phyloP scores from a whole-genome alignment of 345 rosid genomes.

The Euclidium syriacum region DNA sequence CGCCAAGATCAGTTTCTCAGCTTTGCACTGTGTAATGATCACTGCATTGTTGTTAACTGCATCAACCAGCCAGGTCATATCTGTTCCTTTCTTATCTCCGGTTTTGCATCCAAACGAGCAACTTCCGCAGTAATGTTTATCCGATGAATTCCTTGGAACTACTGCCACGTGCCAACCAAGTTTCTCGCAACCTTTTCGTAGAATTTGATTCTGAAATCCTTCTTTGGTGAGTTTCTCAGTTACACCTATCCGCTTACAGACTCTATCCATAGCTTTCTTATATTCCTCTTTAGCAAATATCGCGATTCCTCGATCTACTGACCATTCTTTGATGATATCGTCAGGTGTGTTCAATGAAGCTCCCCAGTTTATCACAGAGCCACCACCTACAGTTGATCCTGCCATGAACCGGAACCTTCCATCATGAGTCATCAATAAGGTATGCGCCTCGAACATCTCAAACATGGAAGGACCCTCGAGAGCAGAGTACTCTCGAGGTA shows the following conservation, averaged over 20 bases:
- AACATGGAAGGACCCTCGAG: constrained; percentile 62
- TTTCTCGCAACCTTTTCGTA: constrained; percentile 59
- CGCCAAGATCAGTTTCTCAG: constrained; percentile 44
- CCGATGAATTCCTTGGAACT: constrained; percentile 47
- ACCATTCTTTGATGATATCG: constrained; percentile 52
- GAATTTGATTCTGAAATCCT: constrained; percentile 64
- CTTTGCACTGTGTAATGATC: constrained; percentile 52
- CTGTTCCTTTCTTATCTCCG: constrained; percentile 61
- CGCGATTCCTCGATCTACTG: constrained; percentile 37
- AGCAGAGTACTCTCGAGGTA: constrained; percentile 42
- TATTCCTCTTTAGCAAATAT: constrained; percentile 39
- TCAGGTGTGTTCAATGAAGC: constrained; percentile 51
- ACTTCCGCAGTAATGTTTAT: constrained; percentile 56
- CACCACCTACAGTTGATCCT: constrained; percentile 66
- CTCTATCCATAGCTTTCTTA: constrained; percentile 46
- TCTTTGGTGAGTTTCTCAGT: constrained; percentile 39
- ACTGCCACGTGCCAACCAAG: constrained; percentile 46
- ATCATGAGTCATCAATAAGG: constrained; percentile 37
- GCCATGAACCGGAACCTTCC: constrained; percentile 46
- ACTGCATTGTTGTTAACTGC: constrained; percentile 52
- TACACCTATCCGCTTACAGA: constrained; percentile 48
- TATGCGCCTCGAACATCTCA: constrained; percentile 47
- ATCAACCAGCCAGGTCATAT: constrained; percentile 61
- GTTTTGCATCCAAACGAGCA: constrained; percentile 56
- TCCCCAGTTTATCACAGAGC: constrained; percentile 65